phyloP scores from a whole-genome alignment of 2,329 filamentous ascomycete genomes.

The Mollisiaceae sp. region DNA sequence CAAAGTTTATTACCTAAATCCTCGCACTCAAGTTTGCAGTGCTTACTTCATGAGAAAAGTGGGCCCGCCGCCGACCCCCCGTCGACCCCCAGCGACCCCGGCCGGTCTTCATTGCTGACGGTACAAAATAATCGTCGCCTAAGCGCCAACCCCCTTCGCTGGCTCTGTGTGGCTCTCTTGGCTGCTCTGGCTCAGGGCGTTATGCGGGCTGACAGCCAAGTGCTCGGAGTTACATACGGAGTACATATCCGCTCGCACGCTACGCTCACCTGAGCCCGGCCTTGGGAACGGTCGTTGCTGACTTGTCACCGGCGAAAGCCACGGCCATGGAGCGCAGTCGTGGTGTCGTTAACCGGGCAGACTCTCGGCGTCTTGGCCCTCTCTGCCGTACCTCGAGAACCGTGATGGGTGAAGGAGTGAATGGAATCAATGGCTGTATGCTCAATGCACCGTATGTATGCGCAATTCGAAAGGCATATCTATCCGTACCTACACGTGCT shows the following conservation, averaged over 20 bases:
- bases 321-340: background rate
- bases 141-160: background rate
- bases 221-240: slow-evolving; percentile 21
- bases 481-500: background rate
- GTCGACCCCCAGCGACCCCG: slow-evolving; percentile 1
- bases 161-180: background rate
- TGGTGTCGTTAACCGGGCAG: slow-evolving; percentile 1
- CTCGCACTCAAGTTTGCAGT: slow-evolving; percentile 26
- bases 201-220: slow-evolving; percentile 32
- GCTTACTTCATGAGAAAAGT: slow-evolving; percentile 29
- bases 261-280: too few relatives aligned
- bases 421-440: too few relatives aligned
- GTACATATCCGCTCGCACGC: slow-evolving; percentile 17
- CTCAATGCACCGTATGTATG: too few relatives aligned
- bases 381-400: too few relatives aligned
- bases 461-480: background rate
- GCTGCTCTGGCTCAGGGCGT: slow-evolving; percentile 13
- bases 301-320: slow-evolving; percentile 13
- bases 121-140: slow-evolving; percentile 22
- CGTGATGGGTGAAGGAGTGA: too few relatives aligned
- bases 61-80: too few relatives aligned
- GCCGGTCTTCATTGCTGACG: slow-evolving; percentile 24
- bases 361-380: slow-evolving; percentile 5
- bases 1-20: slow-evolving; percentile 34
- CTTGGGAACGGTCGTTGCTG: slow-evolving; percentile 13